These are phyloP conservation scores for Butyriboletus regius DNA, from an alignment of 1,284 basidiomycete species.

Conservation along the genomic window DNA sequence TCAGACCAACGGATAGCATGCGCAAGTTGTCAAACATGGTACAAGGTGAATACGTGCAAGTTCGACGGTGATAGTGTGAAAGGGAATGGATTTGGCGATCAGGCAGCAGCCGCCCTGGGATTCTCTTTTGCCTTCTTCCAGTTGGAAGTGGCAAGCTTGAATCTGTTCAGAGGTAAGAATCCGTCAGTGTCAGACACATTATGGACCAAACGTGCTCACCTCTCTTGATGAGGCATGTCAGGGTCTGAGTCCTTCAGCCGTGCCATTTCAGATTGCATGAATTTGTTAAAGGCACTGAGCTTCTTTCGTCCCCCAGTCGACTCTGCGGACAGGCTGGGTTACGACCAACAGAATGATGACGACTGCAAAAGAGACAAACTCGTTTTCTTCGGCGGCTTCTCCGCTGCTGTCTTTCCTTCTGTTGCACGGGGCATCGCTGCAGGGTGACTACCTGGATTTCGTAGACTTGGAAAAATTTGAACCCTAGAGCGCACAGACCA, in stretches of 20 bases:
- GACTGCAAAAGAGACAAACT: slow-evolving; percentile 21
- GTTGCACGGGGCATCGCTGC: slow-evolving; percentile 26
- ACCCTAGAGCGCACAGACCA: slow-evolving; percentile 27
- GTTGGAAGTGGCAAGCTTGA: slow-evolving; percentile 66
- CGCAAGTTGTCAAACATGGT: slow-evolving; percentile 16
- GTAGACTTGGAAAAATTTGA: slow-evolving; percentile 9
- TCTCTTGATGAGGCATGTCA: slow-evolving; percentile 60
- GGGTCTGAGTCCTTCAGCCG: slow-evolving; percentile 67
- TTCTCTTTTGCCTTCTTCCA: slow-evolving; percentile 70
- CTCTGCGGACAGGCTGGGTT: slow-evolving; percentile 27
- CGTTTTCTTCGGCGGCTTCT: slow-evolving; percentile 33
- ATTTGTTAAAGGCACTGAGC: slow-evolving; percentile 68
- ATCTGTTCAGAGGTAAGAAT: slow-evolving; percentile 38
- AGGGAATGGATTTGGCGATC: slow-evolving; percentile 8
- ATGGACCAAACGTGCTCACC: slow-evolving; percentile 39
- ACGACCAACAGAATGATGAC: slow-evolving; percentile 4
- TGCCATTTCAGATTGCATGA: slow-evolving; percentile 71
- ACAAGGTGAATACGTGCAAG: slow-evolving; percentile 5
- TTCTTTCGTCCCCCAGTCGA: slow-evolving; percentile 43
- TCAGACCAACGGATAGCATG: slow-evolving; percentile 9
- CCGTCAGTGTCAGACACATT: slow-evolving; percentile 5
- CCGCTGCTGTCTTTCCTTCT: slow-evolving; percentile 25
- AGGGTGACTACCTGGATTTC: slow-evolving; percentile 6
- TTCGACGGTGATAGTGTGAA: slow-evolving; percentile 4
- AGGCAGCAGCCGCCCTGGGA: slow-evolving; percentile 38